Conservation (phyloP, 2,329 filamentous ascomycete species). For the Diaporthe destruens region DNA sequence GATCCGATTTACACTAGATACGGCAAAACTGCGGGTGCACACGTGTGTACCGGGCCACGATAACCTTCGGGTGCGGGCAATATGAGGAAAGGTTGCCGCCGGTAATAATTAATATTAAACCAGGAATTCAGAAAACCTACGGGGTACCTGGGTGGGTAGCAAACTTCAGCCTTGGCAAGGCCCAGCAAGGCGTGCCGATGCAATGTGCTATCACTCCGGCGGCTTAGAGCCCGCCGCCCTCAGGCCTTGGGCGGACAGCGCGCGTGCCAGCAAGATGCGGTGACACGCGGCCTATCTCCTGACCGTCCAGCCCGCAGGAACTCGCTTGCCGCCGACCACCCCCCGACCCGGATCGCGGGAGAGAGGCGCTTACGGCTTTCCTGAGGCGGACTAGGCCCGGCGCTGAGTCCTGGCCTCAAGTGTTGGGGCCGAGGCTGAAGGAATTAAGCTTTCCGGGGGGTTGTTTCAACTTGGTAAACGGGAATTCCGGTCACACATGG, state of each 20-base stretch:
- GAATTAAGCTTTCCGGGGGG: not conserved
- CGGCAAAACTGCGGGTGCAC: not conserved
- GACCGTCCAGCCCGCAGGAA: no score
- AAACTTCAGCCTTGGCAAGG: not conserved
- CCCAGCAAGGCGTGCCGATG: not conserved
- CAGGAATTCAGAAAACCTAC: not conserved
- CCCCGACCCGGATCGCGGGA: not conserved
- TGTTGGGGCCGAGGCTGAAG: not conserved
- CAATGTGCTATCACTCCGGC: not conserved
- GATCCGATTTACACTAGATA: not conserved
- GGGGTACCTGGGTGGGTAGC: not conserved
- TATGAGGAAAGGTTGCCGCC: not conserved
- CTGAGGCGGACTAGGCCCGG: not conserved
- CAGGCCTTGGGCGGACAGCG: conserved; percentile 11
- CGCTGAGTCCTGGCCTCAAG: not conserved
- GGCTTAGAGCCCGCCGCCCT: no score
- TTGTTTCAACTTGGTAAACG: conserved; percentile 12
- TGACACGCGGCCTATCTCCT: not conserved
- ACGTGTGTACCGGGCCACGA: not conserved
- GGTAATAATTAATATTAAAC: not conserved
- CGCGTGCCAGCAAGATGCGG: not conserved
- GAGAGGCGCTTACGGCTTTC: not conserved
- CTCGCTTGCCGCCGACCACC: not conserved
- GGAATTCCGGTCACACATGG: not conserved
- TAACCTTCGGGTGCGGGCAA: not conserved